A percentile compares a stretch with the other conserved stretches of the same genome.
phyloP scores from a whole-genome alignment of 169 alveolate species.

The Theileria annulata region DNA sequence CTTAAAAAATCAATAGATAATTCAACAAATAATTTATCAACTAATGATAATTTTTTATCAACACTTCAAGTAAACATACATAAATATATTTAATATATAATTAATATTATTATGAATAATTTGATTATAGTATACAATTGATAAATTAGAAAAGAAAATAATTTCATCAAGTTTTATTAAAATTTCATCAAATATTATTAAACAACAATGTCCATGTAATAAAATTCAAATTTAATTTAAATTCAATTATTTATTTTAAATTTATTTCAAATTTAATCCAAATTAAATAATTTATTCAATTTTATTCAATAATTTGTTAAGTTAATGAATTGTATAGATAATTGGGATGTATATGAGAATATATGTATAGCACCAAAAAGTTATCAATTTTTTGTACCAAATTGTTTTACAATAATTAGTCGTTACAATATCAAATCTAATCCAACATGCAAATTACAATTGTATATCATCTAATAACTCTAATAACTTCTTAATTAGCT shows the following conservation, averaged over 20 bases:
- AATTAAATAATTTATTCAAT: neutral
- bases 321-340: neutral
- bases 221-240: too few species aligned
- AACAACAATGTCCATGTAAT: constrained; percentile 24
- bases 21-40: too few species aligned
- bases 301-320: neutral
- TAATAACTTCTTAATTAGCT: too few species aligned
- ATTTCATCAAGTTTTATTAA: constrained; percentile 31
- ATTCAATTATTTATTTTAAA: too few species aligned
- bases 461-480: too few species aligned
- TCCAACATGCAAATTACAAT: constrained; percentile 49
- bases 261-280: neutral
- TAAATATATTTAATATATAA: too few species aligned
- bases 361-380: constrained; percentile 33
- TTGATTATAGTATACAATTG: constrained; percentile 8
- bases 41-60: constrained; percentile 42
- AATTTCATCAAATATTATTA: constrained; percentile 1
- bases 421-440: neutral
- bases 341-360: constrained; percentile 12
- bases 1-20: constrained; percentile 62
- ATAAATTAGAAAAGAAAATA: constrained; percentile 27
- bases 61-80: constrained; percentile 53
- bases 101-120: too few species aligned
- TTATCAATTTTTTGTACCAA: constrained; percentile 37
- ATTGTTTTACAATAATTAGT: constrained; percentile 42